Percentiles rank a stretch among this genome's conserved stretches.
These are phyloP conservation scores for Trichoderma semiorbis DNA, from an alignment of 2,329 filamentous ascomycete species.

Conservation along the genomic window DNA sequence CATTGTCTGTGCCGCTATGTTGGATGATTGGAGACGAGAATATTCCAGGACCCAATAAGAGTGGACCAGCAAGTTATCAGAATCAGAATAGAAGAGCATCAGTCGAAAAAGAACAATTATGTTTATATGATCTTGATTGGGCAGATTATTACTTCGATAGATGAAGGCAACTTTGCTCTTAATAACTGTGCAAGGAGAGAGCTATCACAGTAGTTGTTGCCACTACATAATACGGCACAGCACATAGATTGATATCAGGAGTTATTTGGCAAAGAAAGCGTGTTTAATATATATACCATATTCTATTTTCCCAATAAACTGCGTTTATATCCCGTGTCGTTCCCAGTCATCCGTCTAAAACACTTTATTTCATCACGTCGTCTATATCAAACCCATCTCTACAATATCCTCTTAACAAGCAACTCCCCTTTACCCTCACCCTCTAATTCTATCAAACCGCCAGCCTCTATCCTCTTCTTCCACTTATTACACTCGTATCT, in stretches of 20 bases:
- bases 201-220: background rate
- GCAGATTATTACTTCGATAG: slow-evolving; percentile 35
- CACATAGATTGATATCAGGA: background rate
- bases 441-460: slow-evolving; percentile 51
- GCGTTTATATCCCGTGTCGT: background rate
- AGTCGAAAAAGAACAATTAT: background rate
- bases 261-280: background rate
- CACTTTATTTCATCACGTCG: slow-evolving; percentile 3
- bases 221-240: background rate
- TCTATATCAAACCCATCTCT: slow-evolving; percentile 20
- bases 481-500: slow-evolving; percentile 72
- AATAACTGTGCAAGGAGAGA: background rate
- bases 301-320: background rate
- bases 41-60: background rate
- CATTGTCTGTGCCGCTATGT: background rate
- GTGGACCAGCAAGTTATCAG: background rate
- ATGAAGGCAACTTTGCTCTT: slow-evolving; percentile 16
- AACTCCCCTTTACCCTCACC: slow-evolving; percentile 46
- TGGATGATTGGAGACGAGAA: background rate
- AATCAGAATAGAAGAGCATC: background rate
- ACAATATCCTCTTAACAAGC: slow-evolving; percentile 50
- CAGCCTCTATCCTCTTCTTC: slow-evolving; percentile 67
- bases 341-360: background rate
- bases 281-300: background rate
- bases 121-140: slow-evolving; percentile 29